These are phyloP conservation scores for Aspergillus sp. DNA, from an alignment of 2,329 filamentous ascomycete genomes.

Conservation along the genomic window DNA sequence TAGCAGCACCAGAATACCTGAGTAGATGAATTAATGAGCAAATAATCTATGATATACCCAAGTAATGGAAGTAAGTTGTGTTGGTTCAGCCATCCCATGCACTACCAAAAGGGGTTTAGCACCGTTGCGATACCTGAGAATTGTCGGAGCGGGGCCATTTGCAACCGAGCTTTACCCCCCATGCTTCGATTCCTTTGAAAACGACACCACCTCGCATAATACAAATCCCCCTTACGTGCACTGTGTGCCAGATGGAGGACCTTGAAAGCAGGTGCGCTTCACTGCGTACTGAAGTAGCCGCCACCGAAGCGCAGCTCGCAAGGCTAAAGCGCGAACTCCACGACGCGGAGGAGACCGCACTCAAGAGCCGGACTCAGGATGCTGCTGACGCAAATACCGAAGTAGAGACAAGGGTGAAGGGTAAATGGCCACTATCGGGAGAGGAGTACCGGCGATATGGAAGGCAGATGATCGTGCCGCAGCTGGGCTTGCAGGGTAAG, in stretches of 20 bases:
- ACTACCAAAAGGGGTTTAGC: slow-evolving; percentile 6
- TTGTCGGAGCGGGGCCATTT: background rate
- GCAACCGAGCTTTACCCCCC: background rate
- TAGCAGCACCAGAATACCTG: background rate
- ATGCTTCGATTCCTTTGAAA: background rate
- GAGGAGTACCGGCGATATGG: slow-evolving; percentile 86
- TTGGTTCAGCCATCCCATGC: too few species aligned
- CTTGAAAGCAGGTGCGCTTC: slow-evolving; percentile 31
- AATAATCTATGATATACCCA: too few species aligned
- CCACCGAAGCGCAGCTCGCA: slow-evolving; percentile 37
- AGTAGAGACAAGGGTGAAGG: background rate
- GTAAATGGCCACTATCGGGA: slow-evolving; percentile 66
- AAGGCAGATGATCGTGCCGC: slow-evolving; percentile 83
- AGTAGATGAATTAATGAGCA: background rate
- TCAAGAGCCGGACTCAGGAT: slow-evolving; percentile 13
- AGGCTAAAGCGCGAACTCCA: slow-evolving; percentile 37
- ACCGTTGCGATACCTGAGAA: background rate
- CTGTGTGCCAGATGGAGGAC: slow-evolving; percentile 16
- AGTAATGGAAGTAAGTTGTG: too few species aligned
- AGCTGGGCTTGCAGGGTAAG: slow-evolving; percentile 72
- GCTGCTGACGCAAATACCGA: background rate
- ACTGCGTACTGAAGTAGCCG: slow-evolving; percentile 36
- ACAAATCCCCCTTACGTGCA: background rate
- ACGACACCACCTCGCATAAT: background rate
- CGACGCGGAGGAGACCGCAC: slow-evolving; percentile 28